phyloP scores from a whole-genome alignment of 306 rosid genomes.

The Cucumis melo region DNA sequence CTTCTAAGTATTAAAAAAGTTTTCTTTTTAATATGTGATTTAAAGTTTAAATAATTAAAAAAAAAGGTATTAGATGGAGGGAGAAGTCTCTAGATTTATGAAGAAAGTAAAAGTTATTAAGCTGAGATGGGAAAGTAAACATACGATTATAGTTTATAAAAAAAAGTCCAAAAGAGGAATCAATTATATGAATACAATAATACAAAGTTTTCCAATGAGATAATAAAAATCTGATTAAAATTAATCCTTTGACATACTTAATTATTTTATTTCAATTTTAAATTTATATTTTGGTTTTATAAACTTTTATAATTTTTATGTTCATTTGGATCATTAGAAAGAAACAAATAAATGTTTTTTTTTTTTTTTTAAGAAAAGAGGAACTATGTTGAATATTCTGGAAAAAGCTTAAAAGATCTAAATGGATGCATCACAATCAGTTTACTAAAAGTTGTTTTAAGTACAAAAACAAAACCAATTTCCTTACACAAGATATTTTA shows the following conservation, averaged over 20 bases:
- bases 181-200: not conserved
- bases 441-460: not conserved
- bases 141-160: not conserved
- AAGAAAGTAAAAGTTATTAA: not conserved
- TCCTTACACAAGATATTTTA: not conserved
- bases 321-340: not conserved
- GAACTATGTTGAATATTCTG: not conserved
- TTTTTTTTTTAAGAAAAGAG: not conserved
- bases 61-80: not conserved
- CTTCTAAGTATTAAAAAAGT: too few species aligned
- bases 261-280: too few species aligned
- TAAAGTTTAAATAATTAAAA: too few species aligned
- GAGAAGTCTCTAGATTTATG: not conserved
- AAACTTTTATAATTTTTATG: too few species aligned
- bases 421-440: not conserved
- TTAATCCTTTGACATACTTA: not conserved
- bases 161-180: not conserved
- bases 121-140: not conserved
- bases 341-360: not conserved
- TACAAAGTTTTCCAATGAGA: not conserved
- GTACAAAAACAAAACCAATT: not conserved
- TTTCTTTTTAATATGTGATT: too few species aligned
- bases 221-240: not conserved
- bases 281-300: too few species aligned
- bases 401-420: not conserved